These are phyloP conservation scores for Talinum fruticosum DNA, from an alignment of 148 eudicot genomes.

Conservation along the genomic window DNA sequence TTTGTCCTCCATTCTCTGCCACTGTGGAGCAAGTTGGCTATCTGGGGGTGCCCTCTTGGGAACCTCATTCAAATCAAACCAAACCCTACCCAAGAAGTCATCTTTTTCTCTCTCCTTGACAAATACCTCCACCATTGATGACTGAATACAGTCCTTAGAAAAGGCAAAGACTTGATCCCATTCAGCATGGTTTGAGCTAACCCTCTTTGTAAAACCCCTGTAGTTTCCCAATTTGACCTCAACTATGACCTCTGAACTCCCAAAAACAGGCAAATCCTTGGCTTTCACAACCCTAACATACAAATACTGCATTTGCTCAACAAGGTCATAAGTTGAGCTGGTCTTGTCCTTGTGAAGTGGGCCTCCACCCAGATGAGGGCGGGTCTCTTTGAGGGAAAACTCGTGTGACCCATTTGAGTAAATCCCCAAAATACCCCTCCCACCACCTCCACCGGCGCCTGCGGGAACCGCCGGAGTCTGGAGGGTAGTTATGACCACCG, in stretches of 20 bases:
- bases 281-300: constrained; percentile 87
- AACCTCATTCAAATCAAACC: constrained; percentile 85
- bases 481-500: constrained; percentile 63
- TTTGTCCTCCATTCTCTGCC: constrained; percentile 86
- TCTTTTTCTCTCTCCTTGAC: constrained; percentile 76
- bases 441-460: constrained; percentile 33
- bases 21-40: constrained; percentile 89
- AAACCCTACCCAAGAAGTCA: constrained; percentile 73
- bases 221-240: constrained; percentile 93
- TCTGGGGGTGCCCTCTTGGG: constrained; percentile 87
- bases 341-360: constrained; percentile 59
- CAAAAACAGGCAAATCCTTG: constrained; percentile 44
- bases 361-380: constrained; percentile 79
- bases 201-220: constrained; percentile 73
- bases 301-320: constrained; percentile 92
- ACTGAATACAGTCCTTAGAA: constrained; percentile 76
- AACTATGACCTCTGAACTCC: constrained; percentile 51
- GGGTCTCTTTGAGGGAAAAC: constrained; percentile 74
- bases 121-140: constrained; percentile 72
- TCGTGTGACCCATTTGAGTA: constrained; percentile 46
- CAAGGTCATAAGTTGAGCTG: constrained; percentile 83
- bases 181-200: constrained; percentile 44
- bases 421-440: constrained; percentile 40
- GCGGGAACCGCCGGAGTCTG: constrained; percentile 30
- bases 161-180: constrained; percentile 95